Evolutionary conservation across 805 yeast species (phyloP).

Genomic region (Grigorovia yakushimaensis): DNA sequence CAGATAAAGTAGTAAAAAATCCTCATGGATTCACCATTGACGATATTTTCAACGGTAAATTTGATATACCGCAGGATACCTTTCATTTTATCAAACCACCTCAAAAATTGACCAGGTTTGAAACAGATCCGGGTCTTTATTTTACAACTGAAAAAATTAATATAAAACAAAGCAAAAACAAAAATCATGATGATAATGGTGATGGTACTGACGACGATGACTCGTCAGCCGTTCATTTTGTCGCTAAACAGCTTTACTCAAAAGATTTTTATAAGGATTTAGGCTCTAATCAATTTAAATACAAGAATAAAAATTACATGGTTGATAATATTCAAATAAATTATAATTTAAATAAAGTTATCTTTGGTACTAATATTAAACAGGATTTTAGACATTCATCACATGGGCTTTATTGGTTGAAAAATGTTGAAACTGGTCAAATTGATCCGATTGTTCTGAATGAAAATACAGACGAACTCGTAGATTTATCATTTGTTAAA

Average conservation of each 20-base stretch:
- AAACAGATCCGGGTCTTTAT: constrained; percentile 39
- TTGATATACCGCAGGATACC: constrained; percentile 13
- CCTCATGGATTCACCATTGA: constrained; percentile 13
- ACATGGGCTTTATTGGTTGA: constrained; percentile 50
- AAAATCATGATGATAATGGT: constrained; percentile 5
- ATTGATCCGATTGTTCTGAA: constrained; percentile 27
- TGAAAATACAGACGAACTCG: constrained; percentile 8
- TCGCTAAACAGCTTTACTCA: constrained; percentile 29
- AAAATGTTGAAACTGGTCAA: constrained; percentile 35
- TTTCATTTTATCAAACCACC: constrained; percentile 24
- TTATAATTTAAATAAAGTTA: constrained; percentile 37
- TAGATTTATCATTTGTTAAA: constrained; percentile 34
- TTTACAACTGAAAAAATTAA: constrained; percentile 10
- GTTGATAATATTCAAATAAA: constrained; percentile 38
- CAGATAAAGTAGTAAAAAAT: neutral
- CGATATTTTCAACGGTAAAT: constrained; percentile 19
- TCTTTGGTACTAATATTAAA: constrained; percentile 43
- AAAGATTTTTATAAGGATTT: constrained; percentile 9
- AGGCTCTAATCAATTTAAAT: constrained; percentile 31
- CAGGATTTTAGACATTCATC: constrained; percentile 65
- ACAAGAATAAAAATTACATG: constrained; percentile 31
- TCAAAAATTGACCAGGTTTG: constrained; percentile 11
- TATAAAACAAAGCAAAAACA: too few relatives aligned
- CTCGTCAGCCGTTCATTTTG: constrained; percentile 5
- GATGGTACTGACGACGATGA: neutral